Conservation (phyloP, 768 basidiomycete species). For the Lactifluus subvellereus region DNA sequence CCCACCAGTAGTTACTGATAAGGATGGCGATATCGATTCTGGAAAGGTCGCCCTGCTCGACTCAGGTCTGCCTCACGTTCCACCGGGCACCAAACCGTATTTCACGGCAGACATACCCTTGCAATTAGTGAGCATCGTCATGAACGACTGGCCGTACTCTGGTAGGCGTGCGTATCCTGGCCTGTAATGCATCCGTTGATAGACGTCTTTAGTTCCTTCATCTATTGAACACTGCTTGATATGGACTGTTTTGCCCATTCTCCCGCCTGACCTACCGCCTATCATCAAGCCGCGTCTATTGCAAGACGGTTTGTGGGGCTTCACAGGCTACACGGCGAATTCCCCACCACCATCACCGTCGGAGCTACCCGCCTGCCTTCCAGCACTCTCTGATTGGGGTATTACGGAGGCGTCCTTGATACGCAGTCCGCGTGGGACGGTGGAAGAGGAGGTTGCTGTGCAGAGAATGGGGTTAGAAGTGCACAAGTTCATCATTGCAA, state of each 20-base stretch:
- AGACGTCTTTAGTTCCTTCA: slow-evolving; percentile 45
- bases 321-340: slow-evolving; percentile 48
- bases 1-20: slow-evolving; percentile 1
- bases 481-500: slow-evolving; percentile 51
- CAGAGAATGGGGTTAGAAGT: slow-evolving; percentile 52
- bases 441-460: slow-evolving; percentile 49
- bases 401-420: slow-evolving; percentile 57
- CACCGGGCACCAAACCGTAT: slow-evolving; percentile 43
- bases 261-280: slow-evolving; percentile 50
- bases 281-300: slow-evolving; percentile 52
- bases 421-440: slow-evolving; percentile 44
- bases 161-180: slow-evolving; percentile 36
- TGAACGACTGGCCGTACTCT: slow-evolving; percentile 88
- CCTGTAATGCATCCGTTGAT: neutral
- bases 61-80: slow-evolving; percentile 31
- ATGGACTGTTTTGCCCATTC: slow-evolving; percentile 72
- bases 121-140: slow-evolving; percentile 61
- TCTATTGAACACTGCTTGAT: slow-evolving; percentile 71
- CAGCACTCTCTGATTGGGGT: slow-evolving; percentile 65
- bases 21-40: neutral
- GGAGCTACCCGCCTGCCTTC: slow-evolving; percentile 49
- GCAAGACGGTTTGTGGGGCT: slow-evolving; percentile 79
- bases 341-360: slow-evolving; percentile 57
- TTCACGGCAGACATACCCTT: slow-evolving; percentile 60
- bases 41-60: neutral